These are phyloP conservation scores for Suillus spraguei DNA, from an alignment of 768 basidiomycete species.

Conservation along the genomic window DNA sequence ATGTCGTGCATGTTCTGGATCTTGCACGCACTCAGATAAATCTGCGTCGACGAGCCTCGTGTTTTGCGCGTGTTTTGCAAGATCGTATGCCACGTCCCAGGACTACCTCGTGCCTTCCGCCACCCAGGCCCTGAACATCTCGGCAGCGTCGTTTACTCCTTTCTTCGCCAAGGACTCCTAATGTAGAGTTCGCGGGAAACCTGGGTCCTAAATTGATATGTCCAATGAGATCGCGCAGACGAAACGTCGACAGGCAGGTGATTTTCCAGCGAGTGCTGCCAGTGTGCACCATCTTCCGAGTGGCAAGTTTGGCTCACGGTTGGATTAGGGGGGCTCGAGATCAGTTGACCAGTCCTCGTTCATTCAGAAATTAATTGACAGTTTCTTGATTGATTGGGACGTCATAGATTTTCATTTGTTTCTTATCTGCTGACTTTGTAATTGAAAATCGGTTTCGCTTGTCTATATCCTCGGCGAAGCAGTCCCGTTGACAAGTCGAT, in stretches of 20 bases:
- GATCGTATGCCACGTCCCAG: constrained; percentile 4
- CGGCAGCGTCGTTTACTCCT: constrained; percentile 1
- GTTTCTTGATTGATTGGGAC: neutral
- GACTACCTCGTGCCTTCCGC: constrained; percentile 5
- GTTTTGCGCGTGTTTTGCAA: neutral
- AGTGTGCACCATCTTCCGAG: neutral
- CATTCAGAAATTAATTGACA: constrained; percentile 2
- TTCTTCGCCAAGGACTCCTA: constrained; percentile 2
- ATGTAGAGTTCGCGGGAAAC: neutral
- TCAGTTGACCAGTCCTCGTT: constrained; percentile 3
- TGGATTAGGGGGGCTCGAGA: neutral
- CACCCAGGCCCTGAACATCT: constrained; percentile 4
- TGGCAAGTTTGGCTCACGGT: neutral
- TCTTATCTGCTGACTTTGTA: constrained; percentile 4
- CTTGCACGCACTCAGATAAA: neutral
- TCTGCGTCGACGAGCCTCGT: constrained; percentile 4
- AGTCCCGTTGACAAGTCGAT: neutral
- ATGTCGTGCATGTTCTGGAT: neutral
- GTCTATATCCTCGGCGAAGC: constrained; percentile 3
- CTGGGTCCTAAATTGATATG: constrained; percentile 1
- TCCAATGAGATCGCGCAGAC: neutral
- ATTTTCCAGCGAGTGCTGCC: neutral
- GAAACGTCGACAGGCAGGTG: neutral
- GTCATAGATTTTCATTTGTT: constrained; percentile 6
- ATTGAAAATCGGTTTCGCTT: constrained; percentile 3